Conservation (phyloP, 1,284 basidiomycete species). For the Boletus austroedulis region DNA sequence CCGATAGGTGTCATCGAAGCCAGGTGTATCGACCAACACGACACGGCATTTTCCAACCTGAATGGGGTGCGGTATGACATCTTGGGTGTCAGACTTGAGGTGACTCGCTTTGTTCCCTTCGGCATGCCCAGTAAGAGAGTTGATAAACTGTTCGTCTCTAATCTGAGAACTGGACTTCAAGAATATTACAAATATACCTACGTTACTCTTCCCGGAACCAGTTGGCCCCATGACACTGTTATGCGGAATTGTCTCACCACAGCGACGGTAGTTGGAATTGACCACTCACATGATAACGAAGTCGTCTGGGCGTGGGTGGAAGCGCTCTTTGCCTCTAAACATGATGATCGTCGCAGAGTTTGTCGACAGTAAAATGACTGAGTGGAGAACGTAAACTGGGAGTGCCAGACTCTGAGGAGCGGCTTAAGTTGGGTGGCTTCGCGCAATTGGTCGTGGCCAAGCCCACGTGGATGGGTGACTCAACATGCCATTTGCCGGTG, state of each 20-base stretch:
- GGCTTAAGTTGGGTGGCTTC: too few relatives aligned
- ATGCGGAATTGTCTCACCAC: background rate
- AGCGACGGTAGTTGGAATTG: background rate
- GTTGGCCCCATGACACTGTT: constrained; percentile 3
- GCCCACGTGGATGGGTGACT: too few relatives aligned
- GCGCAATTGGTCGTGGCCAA: too few relatives aligned
- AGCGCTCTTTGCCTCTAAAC: background rate
- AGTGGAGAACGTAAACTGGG: background rate
- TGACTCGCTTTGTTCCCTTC: background rate
- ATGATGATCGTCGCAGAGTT: background rate
- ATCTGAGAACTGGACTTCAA: background rate
- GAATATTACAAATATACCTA: background rate
- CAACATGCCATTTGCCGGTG: too few relatives aligned
- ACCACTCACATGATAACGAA: constrained; percentile 15
- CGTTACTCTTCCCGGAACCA: constrained; percentile 26
- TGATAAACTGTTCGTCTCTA: constrained; percentile 18
- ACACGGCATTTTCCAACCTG: background rate
- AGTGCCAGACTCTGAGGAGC: too few relatives aligned
- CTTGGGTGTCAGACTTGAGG: constrained; percentile 16
- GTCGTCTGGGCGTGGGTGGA: constrained; percentile 8
- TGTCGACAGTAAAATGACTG: background rate
- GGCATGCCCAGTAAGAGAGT: constrained; percentile 6
- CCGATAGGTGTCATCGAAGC: constrained; percentile 27
- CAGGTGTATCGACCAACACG: constrained; percentile 28
- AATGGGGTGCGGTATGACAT: constrained; percentile 9